A percentile compares a stretch with the other conserved stretches of the same genome.
Conservation (phyloP, 805 yeast species). For the Kodamaea kakaduensis region DNA sequence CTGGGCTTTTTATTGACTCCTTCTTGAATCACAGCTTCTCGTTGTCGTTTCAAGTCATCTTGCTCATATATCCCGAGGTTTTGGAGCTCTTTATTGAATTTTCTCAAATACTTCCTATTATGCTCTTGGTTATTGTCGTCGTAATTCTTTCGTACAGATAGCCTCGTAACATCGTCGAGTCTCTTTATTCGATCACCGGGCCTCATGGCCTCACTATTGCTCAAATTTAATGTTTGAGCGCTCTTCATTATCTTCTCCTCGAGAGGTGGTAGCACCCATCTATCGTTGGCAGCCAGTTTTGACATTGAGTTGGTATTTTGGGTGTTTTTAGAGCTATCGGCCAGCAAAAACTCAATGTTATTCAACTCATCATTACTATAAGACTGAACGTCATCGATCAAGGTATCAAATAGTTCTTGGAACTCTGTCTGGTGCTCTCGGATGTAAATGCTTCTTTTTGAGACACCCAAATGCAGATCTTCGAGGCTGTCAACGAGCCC, state of each 20-base stretch:
- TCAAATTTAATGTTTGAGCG: too few species aligned
- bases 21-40: not conserved
- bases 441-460: not conserved
- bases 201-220: too few species aligned
- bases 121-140: slow-evolving; percentile 15
- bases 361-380: slow-evolving; percentile 27
- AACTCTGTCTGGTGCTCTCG: slow-evolving; percentile 5
- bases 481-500: slow-evolving; percentile 14
- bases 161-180: slow-evolving; percentile 14
- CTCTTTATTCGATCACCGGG: too few species aligned
- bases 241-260: too few species aligned
- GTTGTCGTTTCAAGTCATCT: not conserved
- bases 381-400: slow-evolving; percentile 14
- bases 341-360: slow-evolving; percentile 21
- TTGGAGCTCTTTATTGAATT: slow-evolving; percentile 16
- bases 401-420: not conserved
- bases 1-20: too few species aligned
- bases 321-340: slow-evolving; percentile 9
- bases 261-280: too few species aligned
- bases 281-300: too few species aligned
- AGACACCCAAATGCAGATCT: slow-evolving; percentile 11
- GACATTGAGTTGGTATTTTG: too few species aligned
- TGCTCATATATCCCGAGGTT: slow-evolving; percentile 7
- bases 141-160: slow-evolving; percentile 22
- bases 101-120: slow-evolving; percentile 16